phyloP scores from a whole-genome alignment of 163 green algal species.

The Coccomyxa subellipsoidea region DNA sequence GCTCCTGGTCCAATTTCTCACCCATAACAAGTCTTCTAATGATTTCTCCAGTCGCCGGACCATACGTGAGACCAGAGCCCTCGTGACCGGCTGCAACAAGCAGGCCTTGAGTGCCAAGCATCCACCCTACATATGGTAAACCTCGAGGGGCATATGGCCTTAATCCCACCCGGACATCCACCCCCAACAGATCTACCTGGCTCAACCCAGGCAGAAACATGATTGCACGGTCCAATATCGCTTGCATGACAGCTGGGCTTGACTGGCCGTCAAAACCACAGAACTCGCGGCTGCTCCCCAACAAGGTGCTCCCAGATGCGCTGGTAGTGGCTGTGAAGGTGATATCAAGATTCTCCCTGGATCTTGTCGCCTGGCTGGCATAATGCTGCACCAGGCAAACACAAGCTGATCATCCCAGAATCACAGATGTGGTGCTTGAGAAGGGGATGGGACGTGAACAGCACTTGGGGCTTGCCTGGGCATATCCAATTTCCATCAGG shows the following conservation, averaged over 20 bases:
- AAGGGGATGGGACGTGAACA: not conserved
- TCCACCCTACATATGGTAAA: constrained; percentile 50
- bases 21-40: not conserved
- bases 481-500: constrained; percentile 2
- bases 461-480: not conserved
- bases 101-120: constrained; percentile 47
- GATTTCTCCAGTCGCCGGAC: constrained; percentile 55
- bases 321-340: constrained; percentile 79
- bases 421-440: not conserved
- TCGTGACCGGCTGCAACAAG: constrained; percentile 78
- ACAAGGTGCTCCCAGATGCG: constrained; percentile 49
- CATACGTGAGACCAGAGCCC: constrained; percentile 70
- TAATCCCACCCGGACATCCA: constrained; percentile 47
- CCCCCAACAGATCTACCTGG: not conserved
- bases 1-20: not conserved
- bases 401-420: not conserved
- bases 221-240: constrained; percentile 56
- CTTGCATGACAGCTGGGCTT: constrained; percentile 32
- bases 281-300: constrained; percentile 66
- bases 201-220: constrained; percentile 54
- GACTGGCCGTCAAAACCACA: constrained; percentile 37
- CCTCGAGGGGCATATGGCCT: constrained; percentile 51
- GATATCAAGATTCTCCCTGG: constrained; percentile 40
- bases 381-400: not conserved
- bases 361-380: not conserved